Evolutionary conservation across 2,329 filamentous ascomycete species (phyloP), one percentile per base, ranked within the genome.

Genomic region (Colletotrichum sp.): DNA sequence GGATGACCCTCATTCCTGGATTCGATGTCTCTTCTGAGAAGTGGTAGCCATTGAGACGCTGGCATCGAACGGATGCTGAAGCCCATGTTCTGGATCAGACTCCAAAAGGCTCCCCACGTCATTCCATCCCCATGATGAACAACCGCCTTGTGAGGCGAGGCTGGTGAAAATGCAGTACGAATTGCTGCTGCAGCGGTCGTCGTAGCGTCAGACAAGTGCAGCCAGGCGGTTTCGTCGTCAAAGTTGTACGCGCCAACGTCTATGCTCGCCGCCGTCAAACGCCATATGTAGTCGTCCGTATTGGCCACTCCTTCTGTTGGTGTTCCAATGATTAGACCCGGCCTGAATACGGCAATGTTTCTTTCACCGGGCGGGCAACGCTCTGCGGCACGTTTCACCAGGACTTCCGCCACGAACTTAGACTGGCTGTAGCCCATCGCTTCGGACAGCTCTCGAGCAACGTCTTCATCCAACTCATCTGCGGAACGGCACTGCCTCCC

Each of bases 391-490:
- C 79, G 69, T 21, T 65, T 76, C 9, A 79, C 76, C 26, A 80
- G 30, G 2, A 76, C 73, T 24, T 80, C 78, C 4, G 79, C 69
- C 9, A 80, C 79, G 39, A 80, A 80, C 60, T 80, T 80, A 3
- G 79, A 79, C 69, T 80, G 79, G 59, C 67, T 77, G 55, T 80
- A 80, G 2, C 77, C 77, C 26, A 77, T 80, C 70, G 39, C 79
- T 55, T 36, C n/a, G 2, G 69, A 64, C 9, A 75, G 72, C 5
- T 75, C 72, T 12, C 12, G 60, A 13, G 69, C 72, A 0, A 75
- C n/a, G 6, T 72, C 69, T 1, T 62, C 49, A 8, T 72, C 72
- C 5, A 8, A 4, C 18, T 72, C 69, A 2, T 32, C 21, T 4
- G 21, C 26, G 10, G 21, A 28, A 7, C 24, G 36, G 69, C 60